Evolutionary conservation across 192 early-diverging fungal species (phyloP), one percentile per base, ranked within the genome.

Genomic region (Gaertneriomyces sp.): DNA sequence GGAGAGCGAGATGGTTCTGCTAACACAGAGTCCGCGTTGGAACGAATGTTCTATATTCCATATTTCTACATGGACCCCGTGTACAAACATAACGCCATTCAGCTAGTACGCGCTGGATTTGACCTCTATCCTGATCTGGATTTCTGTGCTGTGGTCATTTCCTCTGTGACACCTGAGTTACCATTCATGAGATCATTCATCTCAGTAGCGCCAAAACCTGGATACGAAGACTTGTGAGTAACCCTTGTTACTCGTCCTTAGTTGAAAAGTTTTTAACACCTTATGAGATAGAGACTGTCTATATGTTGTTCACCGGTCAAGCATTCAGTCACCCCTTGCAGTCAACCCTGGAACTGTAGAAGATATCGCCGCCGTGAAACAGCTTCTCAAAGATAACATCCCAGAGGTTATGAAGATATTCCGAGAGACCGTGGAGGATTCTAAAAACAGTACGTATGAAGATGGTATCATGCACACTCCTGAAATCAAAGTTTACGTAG

Each of bases 81-180:
- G 16, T 81, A 81, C 52, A 63, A 71, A 11, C 60, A 60, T n/a
- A 76, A 81, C 42, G 64, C 74, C 39, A 64, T 66, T 52, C 73
- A 83, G 59, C 72, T 85, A 58, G 51, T 80, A 8, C 60, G 68
- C 43, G 64, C 69, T 7, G 79, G 74, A 7, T 84, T 82, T 51
- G 17, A 53, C 12, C 20, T 72, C 20, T 83, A 72, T 58, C 70
- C 73, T 1, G 83, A 79, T 9, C 38, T 70, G 17, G 81, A 85
- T 49, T 85, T 77, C 42, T 85, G 83, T 49, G 76, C 75, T 7
- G 61, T 85, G 2, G 79, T 76, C 5, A 58, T 79, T n/a, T 68
- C 81, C 3, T 62, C 81, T 5, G 67, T 53, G 6, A 46, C 55
- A 40, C 69, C 74, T 6, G 76, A 77, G 50, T 69, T 77, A 16